A percentile compares a stretch with the other conserved stretches of the same genome.
Conservation (phyloP, 2,329 filamentous ascomycete species). For the Ambrosiella cleistominuta region DNA sequence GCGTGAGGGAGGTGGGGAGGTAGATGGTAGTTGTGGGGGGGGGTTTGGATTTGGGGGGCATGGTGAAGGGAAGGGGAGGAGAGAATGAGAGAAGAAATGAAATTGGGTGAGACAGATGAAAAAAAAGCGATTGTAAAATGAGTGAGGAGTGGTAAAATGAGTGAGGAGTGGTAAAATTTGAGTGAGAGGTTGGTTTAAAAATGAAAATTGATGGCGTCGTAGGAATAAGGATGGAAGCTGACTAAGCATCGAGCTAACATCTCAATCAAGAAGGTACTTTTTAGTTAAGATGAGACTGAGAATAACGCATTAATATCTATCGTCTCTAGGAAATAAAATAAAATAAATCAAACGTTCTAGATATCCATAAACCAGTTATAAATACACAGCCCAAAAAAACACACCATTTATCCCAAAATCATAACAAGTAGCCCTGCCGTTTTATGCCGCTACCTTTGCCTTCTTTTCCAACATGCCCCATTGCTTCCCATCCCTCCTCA, state of each 20-base stretch:
- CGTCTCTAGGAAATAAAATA: too few relatives aligned
- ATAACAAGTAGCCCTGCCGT: not conserved
- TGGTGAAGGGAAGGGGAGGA: not conserved
- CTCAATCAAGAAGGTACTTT: too few relatives aligned
- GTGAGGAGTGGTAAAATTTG: not conserved
- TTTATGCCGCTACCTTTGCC: slow-evolving; percentile 2
- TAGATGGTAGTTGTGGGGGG: slow-evolving; percentile 14
- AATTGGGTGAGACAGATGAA: not conserved
- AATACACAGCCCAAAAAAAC: not conserved
- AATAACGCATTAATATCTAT: too few relatives aligned
- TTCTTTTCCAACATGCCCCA: slow-evolving; percentile 11
- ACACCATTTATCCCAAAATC: not conserved
- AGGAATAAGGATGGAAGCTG: not conserved
- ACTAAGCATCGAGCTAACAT: not conserved
- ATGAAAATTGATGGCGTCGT: too few relatives aligned
- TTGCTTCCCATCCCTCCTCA: slow-evolving; percentile 5
- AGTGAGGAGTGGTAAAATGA: not conserved
- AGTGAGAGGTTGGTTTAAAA: not conserved
- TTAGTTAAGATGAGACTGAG: too few relatives aligned
- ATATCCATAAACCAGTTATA: too few relatives aligned
- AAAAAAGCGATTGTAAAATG: not conserved
- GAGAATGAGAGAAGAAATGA: not conserved
- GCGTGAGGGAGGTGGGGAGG: slow-evolving; percentile 28
- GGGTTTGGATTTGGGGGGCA: slow-evolving; percentile 15
- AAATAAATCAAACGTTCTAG: too few relatives aligned